Conservation (phyloP, 2,329 filamentous ascomycete species). For the Pyrenophora graminea region DNA sequence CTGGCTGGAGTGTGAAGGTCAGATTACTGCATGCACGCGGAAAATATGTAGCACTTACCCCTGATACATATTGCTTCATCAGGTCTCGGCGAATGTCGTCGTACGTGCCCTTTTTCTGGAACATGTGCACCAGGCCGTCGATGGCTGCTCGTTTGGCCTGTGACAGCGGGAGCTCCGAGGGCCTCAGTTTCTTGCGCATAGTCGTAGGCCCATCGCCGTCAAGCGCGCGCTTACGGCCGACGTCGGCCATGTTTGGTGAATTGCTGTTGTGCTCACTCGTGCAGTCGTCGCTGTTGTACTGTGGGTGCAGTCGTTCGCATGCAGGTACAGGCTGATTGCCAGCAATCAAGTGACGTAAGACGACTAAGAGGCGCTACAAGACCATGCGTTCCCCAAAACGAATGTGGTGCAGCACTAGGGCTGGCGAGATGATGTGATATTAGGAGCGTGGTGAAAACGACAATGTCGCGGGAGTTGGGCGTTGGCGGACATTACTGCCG, state of each 20-base stretch:
- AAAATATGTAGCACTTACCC: constrained; percentile 56
- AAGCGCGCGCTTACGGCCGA: constrained; percentile 37
- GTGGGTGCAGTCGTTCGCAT: constrained; percentile 1
- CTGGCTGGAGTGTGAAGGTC: constrained; percentile 57
- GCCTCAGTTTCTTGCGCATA: constrained; percentile 66
- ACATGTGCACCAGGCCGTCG: constrained; percentile 74
- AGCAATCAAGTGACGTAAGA: constrained; percentile 5
- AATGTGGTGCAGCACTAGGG: constrained; percentile 7
- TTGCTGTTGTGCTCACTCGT: constrained; percentile 6
- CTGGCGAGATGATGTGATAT: not conserved
- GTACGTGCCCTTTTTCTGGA: constrained; percentile 86
- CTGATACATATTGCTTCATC: constrained; percentile 73
- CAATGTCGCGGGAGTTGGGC: constrained; percentile 4
- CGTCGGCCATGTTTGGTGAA: constrained; percentile 36
- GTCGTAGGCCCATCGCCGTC: constrained; percentile 37
- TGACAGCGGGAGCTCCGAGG: constrained; percentile 74
- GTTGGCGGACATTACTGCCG: constrained; percentile 22
- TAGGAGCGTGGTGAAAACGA: constrained; percentile 6
- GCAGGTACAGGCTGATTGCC: not conserved
- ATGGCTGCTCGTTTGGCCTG: constrained; percentile 74
- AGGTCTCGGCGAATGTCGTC: constrained; percentile 76
- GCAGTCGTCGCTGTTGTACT: not conserved
- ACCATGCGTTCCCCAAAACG: constrained; percentile 4
- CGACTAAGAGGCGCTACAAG: not conserved
- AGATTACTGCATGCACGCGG: constrained; percentile 20